phyloP scores from a whole-genome alignment of 305 asterid genomes.

The Fraxinus sp. region DNA sequence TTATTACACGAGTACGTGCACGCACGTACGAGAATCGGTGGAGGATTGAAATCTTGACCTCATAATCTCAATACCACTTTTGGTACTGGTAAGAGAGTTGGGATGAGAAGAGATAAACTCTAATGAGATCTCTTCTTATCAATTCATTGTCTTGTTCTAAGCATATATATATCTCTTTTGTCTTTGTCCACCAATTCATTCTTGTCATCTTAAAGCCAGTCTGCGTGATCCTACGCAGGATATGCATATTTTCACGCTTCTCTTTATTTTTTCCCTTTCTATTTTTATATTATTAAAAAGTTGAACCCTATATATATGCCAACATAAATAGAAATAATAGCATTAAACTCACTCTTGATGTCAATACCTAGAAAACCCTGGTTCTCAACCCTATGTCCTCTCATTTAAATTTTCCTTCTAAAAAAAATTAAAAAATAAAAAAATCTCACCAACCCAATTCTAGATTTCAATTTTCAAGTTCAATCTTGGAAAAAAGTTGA shows the following conservation, averaged over 20 bases:
- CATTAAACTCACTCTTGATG: conserved; percentile 11
- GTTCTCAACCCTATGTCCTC: conserved; percentile 32
- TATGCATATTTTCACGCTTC: conserved; percentile 16
- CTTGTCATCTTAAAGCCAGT: conserved; percentile 10
- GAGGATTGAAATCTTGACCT: not conserved
- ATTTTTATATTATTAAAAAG: conserved; percentile 5
- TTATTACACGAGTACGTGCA: not conserved
- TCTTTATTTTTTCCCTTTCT: not conserved
- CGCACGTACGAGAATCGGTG: not conserved
- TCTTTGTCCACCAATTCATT: conserved; percentile 5
- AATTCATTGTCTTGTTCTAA: conserved; percentile 23
- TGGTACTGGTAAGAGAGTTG: not conserved
- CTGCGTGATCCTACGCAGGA: conserved; percentile 10
- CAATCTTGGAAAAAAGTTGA: not conserved
- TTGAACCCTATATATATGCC: not conserved
- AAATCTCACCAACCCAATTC: conserved; percentile 29
- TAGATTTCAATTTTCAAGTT: not conserved
- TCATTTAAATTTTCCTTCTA: not conserved
- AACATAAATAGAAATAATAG: not conserved
- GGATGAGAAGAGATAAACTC: conserved; percentile 1
- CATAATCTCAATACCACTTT: not conserved
- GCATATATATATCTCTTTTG: not conserved
- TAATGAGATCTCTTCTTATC: conserved; percentile 19
- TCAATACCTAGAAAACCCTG: conserved; percentile 34
- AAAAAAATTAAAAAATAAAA: not conserved